These are phyloP conservation scores for Daldinia concentrica DNA, from an alignment of 495 filamentous ascomycete species.

Conservation along the genomic window DNA sequence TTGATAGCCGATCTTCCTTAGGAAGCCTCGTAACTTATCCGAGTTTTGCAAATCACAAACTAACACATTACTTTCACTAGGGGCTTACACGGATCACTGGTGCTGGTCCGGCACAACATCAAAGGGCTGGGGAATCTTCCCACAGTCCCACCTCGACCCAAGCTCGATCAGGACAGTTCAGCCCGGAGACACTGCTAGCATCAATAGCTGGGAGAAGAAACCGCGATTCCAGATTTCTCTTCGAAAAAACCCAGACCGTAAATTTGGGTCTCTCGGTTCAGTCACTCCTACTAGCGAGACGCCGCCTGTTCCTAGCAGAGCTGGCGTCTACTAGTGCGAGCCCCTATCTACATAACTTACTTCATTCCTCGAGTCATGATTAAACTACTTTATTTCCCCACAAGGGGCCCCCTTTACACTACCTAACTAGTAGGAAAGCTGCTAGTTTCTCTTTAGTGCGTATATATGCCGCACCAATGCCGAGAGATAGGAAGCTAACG, in stretches of 20 bases:
- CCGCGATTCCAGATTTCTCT: conserved; percentile 45
- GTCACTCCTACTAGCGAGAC: conserved; percentile 26
- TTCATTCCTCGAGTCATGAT: not conserved
- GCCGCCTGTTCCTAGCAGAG: conserved; percentile 31
- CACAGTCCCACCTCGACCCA: conserved; percentile 52
- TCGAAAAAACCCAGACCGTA: conserved; percentile 43
- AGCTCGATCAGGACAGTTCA: conserved; percentile 43
- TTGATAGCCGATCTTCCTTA: not conserved
- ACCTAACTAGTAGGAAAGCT: not conserved
- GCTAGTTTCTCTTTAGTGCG: not conserved
- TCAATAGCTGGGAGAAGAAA: conserved; percentile 45
- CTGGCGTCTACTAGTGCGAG: conserved; percentile 34
- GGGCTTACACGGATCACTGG: conserved; percentile 55
- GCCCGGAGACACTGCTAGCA: conserved; percentile 41
- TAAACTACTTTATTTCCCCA: conserved; percentile 1
- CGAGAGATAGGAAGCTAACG: not conserved
- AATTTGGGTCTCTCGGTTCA: conserved; percentile 26
- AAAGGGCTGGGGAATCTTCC: conserved; percentile 59
- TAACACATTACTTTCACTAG: conserved; percentile 29
- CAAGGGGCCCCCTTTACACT: not conserved
- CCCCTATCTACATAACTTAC: not conserved
- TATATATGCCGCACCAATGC: not conserved
- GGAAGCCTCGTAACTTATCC: not conserved
- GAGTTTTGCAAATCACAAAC: not conserved
- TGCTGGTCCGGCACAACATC: conserved; percentile 59